Evolutionary conservation across 1,139 yeast genomes (phyloP).

Genomic region (Blastobotrys buckinghamii): DNA sequence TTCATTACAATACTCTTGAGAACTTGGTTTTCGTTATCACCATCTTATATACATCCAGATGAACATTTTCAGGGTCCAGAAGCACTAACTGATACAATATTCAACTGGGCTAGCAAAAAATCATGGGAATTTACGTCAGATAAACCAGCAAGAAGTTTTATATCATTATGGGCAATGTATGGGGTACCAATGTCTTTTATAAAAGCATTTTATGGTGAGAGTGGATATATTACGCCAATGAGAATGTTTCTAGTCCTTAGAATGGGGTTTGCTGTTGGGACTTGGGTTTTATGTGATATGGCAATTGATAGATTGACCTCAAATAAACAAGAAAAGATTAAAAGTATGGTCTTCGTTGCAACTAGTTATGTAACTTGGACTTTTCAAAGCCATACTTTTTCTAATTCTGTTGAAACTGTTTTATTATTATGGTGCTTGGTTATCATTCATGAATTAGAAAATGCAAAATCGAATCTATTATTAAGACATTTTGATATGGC

Average conservation of each 20-base stretch:
- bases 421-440: constrained; percentile 53
- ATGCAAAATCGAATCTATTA: constrained; percentile 22
- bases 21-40: constrained; percentile 54
- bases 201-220: constrained; percentile 23
- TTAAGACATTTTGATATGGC: constrained; percentile 31
- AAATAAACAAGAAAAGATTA: constrained; percentile 56
- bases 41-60: constrained; percentile 94
- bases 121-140: constrained; percentile 81
- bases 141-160: constrained; percentile 66
- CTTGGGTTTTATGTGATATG: constrained; percentile 55
- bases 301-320: constrained; percentile 44
- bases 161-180: constrained; percentile 61
- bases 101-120: constrained; percentile 46
- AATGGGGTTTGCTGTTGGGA: constrained; percentile 48
- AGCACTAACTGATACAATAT: constrained; percentile 48
- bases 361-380: constrained; percentile 78
- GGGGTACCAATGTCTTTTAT: constrained; percentile 49
- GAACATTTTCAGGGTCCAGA: constrained; percentile 92
- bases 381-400: constrained; percentile 81
- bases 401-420: constrained; percentile 79
- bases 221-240: constrained; percentile 26
- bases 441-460: constrained; percentile 33
- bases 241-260: constrained; percentile 54
- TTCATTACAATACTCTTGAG: constrained; percentile 41
- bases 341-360: constrained; percentile 58